Evolutionary conservation across 139 green algal genomes (phyloP), one percentile per base, ranked within the genome.

Genomic region (Chlamydomonas sp.): DNA sequence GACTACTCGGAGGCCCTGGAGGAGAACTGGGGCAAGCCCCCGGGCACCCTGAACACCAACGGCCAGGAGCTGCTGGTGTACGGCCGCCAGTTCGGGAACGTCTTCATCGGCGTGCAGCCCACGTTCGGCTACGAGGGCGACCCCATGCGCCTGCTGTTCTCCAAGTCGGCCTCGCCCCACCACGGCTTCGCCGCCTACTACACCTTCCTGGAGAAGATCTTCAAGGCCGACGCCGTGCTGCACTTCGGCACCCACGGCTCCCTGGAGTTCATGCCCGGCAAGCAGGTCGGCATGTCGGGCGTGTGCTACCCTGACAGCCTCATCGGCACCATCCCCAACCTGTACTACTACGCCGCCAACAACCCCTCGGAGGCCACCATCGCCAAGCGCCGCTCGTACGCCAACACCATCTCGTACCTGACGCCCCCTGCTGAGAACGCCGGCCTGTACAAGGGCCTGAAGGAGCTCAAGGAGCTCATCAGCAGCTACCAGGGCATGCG

Each of bases 281-380:
- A 99, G 96, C 94, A 96, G 93, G 97, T 99, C 4, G 98, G 98
- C 92, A 99, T 99, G 98, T 95, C 91, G 15, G 97, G 96, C 86
- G 91, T 93, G 77, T 99, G 98, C 97, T 99, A 99, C 95, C 98
- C 98, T 16, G 98, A 99, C 94, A 95, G 91, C 80, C 95, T 99
- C 15, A 99, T 99, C 73, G 97, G 96, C 88, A 95, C 77, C 94
- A 98, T 99, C 89, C 98, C 98, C 92, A 99, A 99, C 95, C 88
- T 99, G 78, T 99, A 99, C 96, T 99, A 99, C 95, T 99, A 99
- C 86, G 98, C 98, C 12, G 98, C 98, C 91, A 99, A 99, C 96
- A 99, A 99, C 95, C 98, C 98, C 60, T 97, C 92, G 31, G 98
- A 99, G 95, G 98, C 98, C 16, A 99, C 98, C 80, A 99, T 99